A percentile compares a stretch with the other conserved stretches of the same genome.
Conservation (phyloP, 2,329 filamentous ascomycete species). For the Ophiostoma populinum region DNA sequence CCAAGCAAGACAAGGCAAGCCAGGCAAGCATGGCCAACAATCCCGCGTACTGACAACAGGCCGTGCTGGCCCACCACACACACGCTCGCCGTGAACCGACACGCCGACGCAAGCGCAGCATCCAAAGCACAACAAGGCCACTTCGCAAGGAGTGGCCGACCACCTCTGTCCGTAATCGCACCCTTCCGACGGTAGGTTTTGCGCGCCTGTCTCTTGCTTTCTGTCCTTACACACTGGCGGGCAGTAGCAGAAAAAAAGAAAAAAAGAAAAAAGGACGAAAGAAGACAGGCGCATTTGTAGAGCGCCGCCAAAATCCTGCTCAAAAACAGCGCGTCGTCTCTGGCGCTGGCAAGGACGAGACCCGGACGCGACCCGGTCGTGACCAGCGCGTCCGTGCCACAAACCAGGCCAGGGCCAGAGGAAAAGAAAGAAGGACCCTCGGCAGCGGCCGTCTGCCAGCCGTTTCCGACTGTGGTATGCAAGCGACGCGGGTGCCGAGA, state of each 20-base stretch:
- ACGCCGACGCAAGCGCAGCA: too few relatives aligned
- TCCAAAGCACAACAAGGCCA: too few relatives aligned
- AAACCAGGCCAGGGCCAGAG: slow-evolving; percentile 8
- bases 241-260: slow-evolving; percentile 18
- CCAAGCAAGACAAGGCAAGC: slow-evolving; percentile 1
- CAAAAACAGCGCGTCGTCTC: slow-evolving; percentile 71
- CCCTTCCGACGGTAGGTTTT: slow-evolving; percentile 2
- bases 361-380: neutral
- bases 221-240: neutral
- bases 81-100: too few relatives aligned
- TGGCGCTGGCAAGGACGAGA: too few relatives aligned
- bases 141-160: too few relatives aligned
- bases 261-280: slow-evolving; percentile 18
- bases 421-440: slow-evolving; percentile 9
- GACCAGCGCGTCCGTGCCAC: neutral
- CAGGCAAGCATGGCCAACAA: too few relatives aligned
- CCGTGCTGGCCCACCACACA: too few relatives aligned
- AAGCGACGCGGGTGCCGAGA: neutral
- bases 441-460: too few relatives aligned
- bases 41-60: too few relatives aligned
- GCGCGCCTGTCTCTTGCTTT: neutral
- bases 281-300: slow-evolving; percentile 11
- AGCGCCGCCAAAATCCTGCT: slow-evolving; percentile 83
- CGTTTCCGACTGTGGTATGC: too few relatives aligned
- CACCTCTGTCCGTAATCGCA: too few relatives aligned